Conservation (phyloP, 306 rosid genomes). For the Alnus glutinosa region DNA sequence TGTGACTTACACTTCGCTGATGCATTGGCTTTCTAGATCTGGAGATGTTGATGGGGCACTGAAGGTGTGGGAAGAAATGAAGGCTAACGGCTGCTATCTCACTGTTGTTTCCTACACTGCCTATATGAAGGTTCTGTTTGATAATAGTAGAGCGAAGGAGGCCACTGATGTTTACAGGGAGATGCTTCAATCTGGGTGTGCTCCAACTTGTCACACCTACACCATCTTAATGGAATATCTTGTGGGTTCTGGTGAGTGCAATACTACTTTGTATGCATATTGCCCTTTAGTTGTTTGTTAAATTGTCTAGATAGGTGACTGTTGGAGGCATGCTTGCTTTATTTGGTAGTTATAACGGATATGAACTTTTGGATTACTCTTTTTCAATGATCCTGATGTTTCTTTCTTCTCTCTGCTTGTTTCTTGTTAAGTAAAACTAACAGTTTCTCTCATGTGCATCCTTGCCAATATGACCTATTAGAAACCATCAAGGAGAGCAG, state of each 20-base stretch:
- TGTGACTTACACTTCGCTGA: constrained; percentile 72
- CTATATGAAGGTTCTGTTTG: constrained; percentile 64
- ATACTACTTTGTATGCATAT: not conserved
- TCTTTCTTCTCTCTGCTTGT: not conserved
- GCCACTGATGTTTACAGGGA: constrained; percentile 67
- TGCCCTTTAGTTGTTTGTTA: constrained; percentile 42
- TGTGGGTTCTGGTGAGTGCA: constrained; percentile 59
- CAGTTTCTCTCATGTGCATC: not conserved
- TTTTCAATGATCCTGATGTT: not conserved
- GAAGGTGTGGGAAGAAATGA: constrained; percentile 75
- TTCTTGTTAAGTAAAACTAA: not conserved
- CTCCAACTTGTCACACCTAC: constrained; percentile 75
- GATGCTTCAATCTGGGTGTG: constrained; percentile 55
- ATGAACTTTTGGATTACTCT: not conserved
- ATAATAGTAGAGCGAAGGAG: constrained; percentile 45
- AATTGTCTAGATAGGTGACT: constrained; percentile 20
- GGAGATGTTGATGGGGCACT: constrained; percentile 67
- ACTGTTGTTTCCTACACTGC: constrained; percentile 82
- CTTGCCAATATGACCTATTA: not conserved
- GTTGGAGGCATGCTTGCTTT: not conserved
- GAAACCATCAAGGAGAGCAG: not conserved
- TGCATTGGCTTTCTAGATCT: constrained; percentile 79
- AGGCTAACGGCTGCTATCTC: constrained; percentile 49
- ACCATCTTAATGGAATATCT: constrained; percentile 76
- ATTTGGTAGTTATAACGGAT: not conserved